These are phyloP conservation scores for Scutellaria barbata DNA, from an alignment of 257 asterid genomes.

Conservation along the genomic window DNA sequence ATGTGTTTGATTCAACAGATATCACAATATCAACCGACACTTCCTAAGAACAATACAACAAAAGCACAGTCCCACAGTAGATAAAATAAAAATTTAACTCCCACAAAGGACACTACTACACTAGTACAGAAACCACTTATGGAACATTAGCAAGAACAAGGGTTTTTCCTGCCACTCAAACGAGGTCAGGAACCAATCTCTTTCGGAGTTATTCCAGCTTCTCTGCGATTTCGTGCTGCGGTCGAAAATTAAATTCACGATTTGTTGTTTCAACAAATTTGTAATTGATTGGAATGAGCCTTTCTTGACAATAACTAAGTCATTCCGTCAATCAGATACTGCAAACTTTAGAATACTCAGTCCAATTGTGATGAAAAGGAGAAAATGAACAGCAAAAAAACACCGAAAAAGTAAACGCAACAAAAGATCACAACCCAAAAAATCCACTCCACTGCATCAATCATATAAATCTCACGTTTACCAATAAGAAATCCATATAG, in stretches of 20 bases:
- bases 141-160: not conserved
- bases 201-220: too few species aligned
- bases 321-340: constrained; percentile 39
- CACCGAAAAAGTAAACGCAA: constrained; percentile 31
- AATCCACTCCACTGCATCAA: constrained; percentile 9
- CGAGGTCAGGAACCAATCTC: too few species aligned
- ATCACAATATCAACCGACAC: not conserved
- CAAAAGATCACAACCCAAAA: constrained; percentile 26
- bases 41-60: constrained; percentile 13
- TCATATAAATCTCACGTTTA: not conserved
- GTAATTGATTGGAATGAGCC: constrained; percentile 16
- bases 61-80: not conserved
- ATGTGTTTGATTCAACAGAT: not conserved
- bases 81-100: not conserved
- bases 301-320: constrained; percentile 15
- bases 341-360: constrained; percentile 19
- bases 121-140: not conserved
- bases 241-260: not conserved
- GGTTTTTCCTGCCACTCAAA: too few species aligned
- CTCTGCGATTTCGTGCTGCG: too few species aligned
- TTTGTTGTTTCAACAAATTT: not conserved
- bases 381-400: constrained; percentile 13
- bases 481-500: constrained; percentile 3
- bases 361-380: constrained; percentile 11
- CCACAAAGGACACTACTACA: not conserved